These are phyloP conservation scores for Prunella vulgaris DNA, from an alignment of 257 asterid genomes.

Conservation along the genomic window DNA sequence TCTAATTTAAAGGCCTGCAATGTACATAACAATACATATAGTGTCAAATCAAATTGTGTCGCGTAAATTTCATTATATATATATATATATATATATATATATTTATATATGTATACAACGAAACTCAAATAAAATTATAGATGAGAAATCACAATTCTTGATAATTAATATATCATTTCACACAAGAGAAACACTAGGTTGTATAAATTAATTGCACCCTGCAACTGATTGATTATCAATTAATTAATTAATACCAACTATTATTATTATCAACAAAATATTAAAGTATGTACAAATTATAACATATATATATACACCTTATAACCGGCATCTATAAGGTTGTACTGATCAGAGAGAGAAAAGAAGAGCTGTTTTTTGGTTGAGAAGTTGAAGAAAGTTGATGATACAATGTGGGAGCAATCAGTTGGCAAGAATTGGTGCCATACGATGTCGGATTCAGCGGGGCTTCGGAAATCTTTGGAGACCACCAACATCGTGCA, in stretches of 20 bases:
- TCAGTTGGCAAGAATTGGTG: conserved; percentile 28
- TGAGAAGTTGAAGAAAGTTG: conserved; percentile 5
- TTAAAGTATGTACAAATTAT: not conserved
- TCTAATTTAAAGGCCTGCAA: conserved; percentile 34
- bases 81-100: too few relatives aligned
- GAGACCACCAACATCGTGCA: conserved; percentile 22
- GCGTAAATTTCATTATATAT: too few relatives aligned
- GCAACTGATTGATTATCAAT: too few relatives aligned
- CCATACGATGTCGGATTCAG: conserved; percentile 29
- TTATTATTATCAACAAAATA: too few relatives aligned
- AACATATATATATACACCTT: conserved; percentile 23
- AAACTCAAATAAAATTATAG: too few relatives aligned
- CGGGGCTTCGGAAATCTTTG: conserved; percentile 12
- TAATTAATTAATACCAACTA: too few relatives aligned
- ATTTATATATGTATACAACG: too few relatives aligned
- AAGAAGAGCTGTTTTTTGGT: conserved; percentile 26
- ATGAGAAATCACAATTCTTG: too few relatives aligned
- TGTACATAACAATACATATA: not conserved
- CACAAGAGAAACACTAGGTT: too few relatives aligned
- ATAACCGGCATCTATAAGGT: conserved; percentile 28
- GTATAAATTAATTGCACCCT: too few relatives aligned
- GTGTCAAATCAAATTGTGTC: too few relatives aligned
- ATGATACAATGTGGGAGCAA: conserved; percentile 6
- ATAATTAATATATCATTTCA: too few relatives aligned
- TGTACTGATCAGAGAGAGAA: conserved; percentile 18